Conservation (phyloP, 306 rosid species). For the Carpinus viminea region DNA sequence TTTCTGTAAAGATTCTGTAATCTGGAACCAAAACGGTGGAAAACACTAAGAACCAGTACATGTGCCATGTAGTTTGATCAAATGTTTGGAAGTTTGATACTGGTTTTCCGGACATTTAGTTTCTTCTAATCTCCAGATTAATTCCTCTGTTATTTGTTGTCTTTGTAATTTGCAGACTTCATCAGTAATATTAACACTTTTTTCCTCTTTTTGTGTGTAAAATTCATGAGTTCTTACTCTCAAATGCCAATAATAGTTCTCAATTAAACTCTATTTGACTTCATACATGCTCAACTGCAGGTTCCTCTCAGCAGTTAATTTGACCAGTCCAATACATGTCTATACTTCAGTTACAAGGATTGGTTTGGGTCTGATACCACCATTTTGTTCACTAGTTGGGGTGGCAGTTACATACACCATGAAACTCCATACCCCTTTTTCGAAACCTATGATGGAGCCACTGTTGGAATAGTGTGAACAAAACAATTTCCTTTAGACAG, state of each 20-base stretch:
- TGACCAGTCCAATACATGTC: conserved; percentile 13
- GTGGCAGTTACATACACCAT: conserved; percentile 63
- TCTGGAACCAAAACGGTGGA: no score
- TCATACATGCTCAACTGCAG: conserved; percentile 42
- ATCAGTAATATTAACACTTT: not conserved
- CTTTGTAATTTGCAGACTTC: not conserved
- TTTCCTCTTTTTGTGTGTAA: not conserved
- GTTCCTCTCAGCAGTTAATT: conserved; percentile 33
- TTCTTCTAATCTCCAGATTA: not conserved
- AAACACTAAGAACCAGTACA: no score
- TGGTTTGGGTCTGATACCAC: conserved; percentile 84
- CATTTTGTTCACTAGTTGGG: conserved; percentile 61
- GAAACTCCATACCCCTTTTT: conserved; percentile 57
- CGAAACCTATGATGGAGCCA: conserved; percentile 58
- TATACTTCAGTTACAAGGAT: conserved; percentile 64
- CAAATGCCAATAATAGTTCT: not conserved
- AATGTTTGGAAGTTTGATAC: not conserved
- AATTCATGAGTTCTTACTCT: conserved; percentile 7
- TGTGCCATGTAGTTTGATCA: no score
- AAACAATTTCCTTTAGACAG: conserved; percentile 9
- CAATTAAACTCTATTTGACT: conserved; percentile 6
- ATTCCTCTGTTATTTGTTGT: not conserved
- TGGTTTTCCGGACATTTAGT: not conserved
- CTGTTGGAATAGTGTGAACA: conserved; percentile 44
- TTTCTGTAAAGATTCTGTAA: no score